phyloP scores from a whole-genome alignment of 352 stramenopile species.

The Pythium sukuiense region DNA sequence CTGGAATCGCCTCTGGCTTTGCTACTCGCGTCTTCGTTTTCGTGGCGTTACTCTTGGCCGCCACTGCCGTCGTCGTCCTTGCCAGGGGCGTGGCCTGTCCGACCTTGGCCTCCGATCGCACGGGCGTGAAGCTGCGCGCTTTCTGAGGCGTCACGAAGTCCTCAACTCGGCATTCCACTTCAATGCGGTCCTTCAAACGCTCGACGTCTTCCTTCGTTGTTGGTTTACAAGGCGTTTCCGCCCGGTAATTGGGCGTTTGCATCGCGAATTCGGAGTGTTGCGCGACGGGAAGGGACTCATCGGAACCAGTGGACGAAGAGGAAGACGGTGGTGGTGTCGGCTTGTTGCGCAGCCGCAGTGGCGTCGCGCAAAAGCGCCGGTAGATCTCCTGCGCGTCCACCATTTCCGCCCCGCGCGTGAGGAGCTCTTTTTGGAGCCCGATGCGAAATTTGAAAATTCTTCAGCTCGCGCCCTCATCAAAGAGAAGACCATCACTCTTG shows the following conservation, averaged over 20 bases:
- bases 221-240: background rate
- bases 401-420: constrained; percentile 4
- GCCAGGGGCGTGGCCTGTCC: background rate
- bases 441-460: constrained; percentile 24
- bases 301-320: constrained; percentile 1
- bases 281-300: background rate
- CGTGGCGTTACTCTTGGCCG: background rate
- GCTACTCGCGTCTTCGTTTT: background rate
- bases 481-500: constrained; percentile 2
- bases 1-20: background rate
- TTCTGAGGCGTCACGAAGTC: background rate
- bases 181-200: constrained; percentile 13
- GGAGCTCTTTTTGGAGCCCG: background rate
- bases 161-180: constrained; percentile 17
- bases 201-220: constrained; percentile 9
- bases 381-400: constrained; percentile 30
- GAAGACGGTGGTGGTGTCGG: background rate
- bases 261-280: background rate
- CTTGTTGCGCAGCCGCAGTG: constrained; percentile 24
- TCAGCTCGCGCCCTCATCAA: background rate
- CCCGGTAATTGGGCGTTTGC: background rate
- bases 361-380: constrained; percentile 22
- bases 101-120: background rate
- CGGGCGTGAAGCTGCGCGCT: background rate
- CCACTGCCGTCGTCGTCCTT: background rate